These are phyloP conservation scores for Rhizoclosmatium sp. DNA, from an alignment of 192 early-diverging fungal species.

Conservation along the genomic window DNA sequence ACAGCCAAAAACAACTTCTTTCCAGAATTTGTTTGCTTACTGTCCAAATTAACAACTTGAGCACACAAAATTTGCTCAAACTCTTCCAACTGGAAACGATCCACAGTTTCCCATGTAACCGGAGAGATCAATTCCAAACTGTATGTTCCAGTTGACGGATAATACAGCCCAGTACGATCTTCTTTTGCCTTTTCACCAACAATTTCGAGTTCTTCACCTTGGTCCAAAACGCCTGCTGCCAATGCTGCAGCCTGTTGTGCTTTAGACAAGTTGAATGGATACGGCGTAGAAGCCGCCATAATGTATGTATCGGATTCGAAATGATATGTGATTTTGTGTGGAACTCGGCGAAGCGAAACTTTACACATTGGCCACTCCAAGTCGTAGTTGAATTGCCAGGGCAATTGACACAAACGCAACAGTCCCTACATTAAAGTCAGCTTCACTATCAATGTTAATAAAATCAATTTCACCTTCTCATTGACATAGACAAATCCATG, in stretches of 20 bases:
- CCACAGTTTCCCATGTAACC: constrained; percentile 94
- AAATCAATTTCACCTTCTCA: constrained; percentile 57
- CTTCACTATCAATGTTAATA: background rate
- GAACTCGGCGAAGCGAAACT: constrained; percentile 68
- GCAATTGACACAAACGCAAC: constrained; percentile 71
- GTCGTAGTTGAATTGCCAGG: constrained; percentile 75
- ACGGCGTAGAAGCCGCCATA: constrained; percentile 71
- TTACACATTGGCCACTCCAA: constrained; percentile 79
- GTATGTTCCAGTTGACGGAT: constrained; percentile 66
- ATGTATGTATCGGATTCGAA: constrained; percentile 83
- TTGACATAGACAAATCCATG: constrained; percentile 81
- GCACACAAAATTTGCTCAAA: constrained; percentile 86
- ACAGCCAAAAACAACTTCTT: constrained; percentile 86
- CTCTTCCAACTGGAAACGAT: constrained; percentile 74
- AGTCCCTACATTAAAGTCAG: constrained; percentile 53
- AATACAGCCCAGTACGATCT: constrained; percentile 59
- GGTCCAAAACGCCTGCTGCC: constrained; percentile 68
- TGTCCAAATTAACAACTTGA: constrained; percentile 81
- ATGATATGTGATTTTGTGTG: constrained; percentile 85
- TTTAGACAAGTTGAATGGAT: constrained; percentile 72
- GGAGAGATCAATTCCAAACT: constrained; percentile 90
- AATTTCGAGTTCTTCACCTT: constrained; percentile 52
- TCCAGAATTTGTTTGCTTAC: constrained; percentile 84
- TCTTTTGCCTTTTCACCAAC: constrained; percentile 40
- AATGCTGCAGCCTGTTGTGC: constrained; percentile 65